phyloP scores from a whole-genome alignment of 176 grass and related monocot genomes.

The Calamus simplicifolius region DNA sequence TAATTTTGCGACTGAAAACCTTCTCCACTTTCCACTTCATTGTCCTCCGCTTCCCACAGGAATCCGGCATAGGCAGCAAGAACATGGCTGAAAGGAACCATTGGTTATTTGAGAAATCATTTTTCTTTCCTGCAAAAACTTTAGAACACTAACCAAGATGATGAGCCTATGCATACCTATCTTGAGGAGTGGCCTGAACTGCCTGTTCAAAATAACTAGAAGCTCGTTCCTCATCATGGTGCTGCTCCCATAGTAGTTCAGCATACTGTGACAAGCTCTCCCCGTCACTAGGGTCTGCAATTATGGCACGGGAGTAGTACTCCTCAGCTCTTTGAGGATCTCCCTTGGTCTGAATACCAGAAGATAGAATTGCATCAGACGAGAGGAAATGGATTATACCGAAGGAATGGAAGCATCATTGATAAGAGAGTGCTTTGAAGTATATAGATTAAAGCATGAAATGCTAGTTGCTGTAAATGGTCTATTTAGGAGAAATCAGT shows the following conservation, averaged over 20 bases:
- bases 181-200: constrained; percentile 39
- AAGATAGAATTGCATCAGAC: neutral
- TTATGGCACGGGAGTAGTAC: constrained; percentile 86
- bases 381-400: too few relatives aligned
- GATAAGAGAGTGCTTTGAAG: too few relatives aligned
- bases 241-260: constrained; percentile 78
- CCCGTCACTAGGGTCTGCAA: constrained; percentile 62
- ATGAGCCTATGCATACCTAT: constrained; percentile 26
- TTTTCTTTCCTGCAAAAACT: too few relatives aligned
- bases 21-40: constrained; percentile 9
- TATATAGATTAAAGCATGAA: too few relatives aligned
- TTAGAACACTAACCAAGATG: neutral
- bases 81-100: constrained; percentile 40
- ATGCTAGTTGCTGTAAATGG: too few relatives aligned
- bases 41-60: constrained; percentile 62
- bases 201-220: constrained; percentile 69
- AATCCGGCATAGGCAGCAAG: constrained; percentile 74
- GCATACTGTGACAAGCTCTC: constrained; percentile 87
- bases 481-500: too few relatives aligned
- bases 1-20: neutral
- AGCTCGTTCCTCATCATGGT: constrained; percentile 73
- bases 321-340: constrained; percentile 67
- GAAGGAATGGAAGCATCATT: too few relatives aligned
- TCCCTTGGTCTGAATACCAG: constrained; percentile 38
- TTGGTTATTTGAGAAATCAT: too few relatives aligned